A percentile compares a stretch with the other conserved stretches of the same genome.
phyloP scores from a whole-genome alignment of 805 yeast genomes.

The Yamadazyma ubonensis region DNA sequence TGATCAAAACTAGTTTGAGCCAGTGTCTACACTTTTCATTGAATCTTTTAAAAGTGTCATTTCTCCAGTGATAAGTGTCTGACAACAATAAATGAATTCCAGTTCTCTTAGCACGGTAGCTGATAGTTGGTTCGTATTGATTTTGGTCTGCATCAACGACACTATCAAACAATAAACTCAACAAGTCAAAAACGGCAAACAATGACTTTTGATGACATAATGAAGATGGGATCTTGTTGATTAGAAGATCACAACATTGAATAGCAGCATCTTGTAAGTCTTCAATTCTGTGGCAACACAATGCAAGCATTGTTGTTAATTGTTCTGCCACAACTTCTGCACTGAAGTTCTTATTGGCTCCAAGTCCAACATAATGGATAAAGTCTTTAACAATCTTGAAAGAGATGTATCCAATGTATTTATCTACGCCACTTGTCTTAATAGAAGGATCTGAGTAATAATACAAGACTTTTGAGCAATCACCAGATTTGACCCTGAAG shows the following conservation, averaged over 20 bases:
- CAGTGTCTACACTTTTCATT: constrained; percentile 62
- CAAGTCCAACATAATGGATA: constrained; percentile 48
- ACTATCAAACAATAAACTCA: constrained; percentile 75
- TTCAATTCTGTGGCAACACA: constrained; percentile 75
- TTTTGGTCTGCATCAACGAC: constrained; percentile 79
- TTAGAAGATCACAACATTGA: constrained; percentile 68
- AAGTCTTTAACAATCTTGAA: constrained; percentile 57
- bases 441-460: constrained; percentile 85
- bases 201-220: constrained; percentile 72
- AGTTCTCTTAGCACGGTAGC: constrained; percentile 47
- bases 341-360: constrained; percentile 55
- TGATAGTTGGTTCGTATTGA: constrained; percentile 81
- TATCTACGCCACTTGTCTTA: constrained; percentile 63
- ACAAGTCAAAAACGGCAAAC: constrained; percentile 76
- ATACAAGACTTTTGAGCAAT: constrained; percentile 70
- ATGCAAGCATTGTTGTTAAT: constrained; percentile 61
- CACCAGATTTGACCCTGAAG: constrained; percentile 75
- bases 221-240: constrained; percentile 68
- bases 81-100: constrained; percentile 60
- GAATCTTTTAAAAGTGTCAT: constrained; percentile 59
- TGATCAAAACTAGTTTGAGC: constrained; percentile 57
- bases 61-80: constrained; percentile 76
- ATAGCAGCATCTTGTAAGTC: constrained; percentile 78
- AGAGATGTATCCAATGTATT: constrained; percentile 64
- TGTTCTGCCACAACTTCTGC: constrained; percentile 62